These are phyloP conservation scores for Phoenix roebelenii DNA, from an alignment of 176 grass and related monocot genomes.

Conservation along the genomic window DNA sequence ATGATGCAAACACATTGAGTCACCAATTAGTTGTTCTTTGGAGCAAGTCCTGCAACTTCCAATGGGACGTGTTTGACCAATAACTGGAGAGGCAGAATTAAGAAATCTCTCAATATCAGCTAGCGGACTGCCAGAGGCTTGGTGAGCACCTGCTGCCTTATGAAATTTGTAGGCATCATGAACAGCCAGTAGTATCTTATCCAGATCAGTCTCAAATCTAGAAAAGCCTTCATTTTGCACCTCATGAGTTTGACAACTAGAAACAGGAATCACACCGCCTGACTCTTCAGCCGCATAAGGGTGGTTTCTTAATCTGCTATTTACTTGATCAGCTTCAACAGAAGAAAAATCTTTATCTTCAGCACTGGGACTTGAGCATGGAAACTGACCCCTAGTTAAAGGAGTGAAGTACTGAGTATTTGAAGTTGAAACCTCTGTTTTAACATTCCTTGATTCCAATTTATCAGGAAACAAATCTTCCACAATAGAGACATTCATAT, in stretches of 20 bases:
- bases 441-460: neutral
- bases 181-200: slow-evolving; percentile 50
- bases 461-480: neutral
- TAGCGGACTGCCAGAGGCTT: slow-evolving; percentile 27
- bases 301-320: neutral
- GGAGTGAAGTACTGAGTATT: neutral
- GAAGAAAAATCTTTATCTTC: neutral
- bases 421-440: neutral
- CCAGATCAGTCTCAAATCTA: slow-evolving; percentile 27
- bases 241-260: slow-evolving; percentile 10
- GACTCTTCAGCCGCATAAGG: neutral
- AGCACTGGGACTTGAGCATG: neutral
- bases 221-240: slow-evolving; percentile 17
- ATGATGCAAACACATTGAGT: slow-evolving; percentile 26
- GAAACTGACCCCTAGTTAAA: neutral
- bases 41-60: slow-evolving; percentile 19
- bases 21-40: slow-evolving; percentile 17
- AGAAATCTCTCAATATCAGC: slow-evolving; percentile 61
- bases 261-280: neutral
- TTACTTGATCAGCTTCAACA: neutral
- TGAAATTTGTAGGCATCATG: slow-evolving; percentile 23
- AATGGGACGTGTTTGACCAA: slow-evolving; percentile 15
- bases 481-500: neutral
- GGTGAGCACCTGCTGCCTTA: slow-evolving; percentile 23
- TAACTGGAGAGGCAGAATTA: slow-evolving; percentile 51